A percentile compares a stretch with the other conserved stretches of the same genome.
Evolutionary conservation across 75 land plant genomes (phyloP).

Genomic region (Pinus taeda): DNA sequence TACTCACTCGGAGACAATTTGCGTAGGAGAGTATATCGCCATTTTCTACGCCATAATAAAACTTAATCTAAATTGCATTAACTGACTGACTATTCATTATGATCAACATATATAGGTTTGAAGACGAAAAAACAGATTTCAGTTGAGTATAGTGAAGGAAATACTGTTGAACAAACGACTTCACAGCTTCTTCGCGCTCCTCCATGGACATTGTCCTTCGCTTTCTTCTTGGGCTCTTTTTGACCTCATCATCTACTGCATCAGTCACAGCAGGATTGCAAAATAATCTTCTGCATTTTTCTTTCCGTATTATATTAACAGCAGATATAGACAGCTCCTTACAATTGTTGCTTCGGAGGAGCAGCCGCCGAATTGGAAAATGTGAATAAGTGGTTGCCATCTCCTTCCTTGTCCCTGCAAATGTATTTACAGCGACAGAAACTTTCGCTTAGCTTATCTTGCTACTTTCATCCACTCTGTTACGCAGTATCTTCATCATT

Average conservation of each 20-base stretch:
- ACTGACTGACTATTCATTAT: neutral
- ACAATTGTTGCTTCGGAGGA: neutral
- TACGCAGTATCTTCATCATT: too few species aligned
- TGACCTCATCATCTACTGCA: neutral
- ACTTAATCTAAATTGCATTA: neutral
- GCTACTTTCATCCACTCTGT: too few species aligned
- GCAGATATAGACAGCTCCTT: neutral
- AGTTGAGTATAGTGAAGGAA: neutral
- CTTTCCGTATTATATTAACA: neutral
- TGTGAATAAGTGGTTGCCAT: neutral
- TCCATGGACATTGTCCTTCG: neutral
- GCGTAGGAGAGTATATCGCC: too few species aligned
- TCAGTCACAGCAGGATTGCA: neutral
- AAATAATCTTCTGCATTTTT: conserved; percentile 3
- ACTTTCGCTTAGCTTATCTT: too few species aligned
- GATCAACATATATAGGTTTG: neutral
- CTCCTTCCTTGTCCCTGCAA: neutral
- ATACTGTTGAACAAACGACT: neutral
- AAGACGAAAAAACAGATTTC: neutral
- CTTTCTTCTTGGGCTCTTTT: too few species aligned
- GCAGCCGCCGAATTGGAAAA: neutral
- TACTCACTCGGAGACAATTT: too few species aligned
- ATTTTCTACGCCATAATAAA: neutral
- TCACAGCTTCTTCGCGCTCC: neutral
- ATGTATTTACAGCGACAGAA: neutral